These are phyloP conservation scores for Juglanconis sp. DNA, from an alignment of 2,329 filamentous ascomycete genomes.

Conservation along the genomic window DNA sequence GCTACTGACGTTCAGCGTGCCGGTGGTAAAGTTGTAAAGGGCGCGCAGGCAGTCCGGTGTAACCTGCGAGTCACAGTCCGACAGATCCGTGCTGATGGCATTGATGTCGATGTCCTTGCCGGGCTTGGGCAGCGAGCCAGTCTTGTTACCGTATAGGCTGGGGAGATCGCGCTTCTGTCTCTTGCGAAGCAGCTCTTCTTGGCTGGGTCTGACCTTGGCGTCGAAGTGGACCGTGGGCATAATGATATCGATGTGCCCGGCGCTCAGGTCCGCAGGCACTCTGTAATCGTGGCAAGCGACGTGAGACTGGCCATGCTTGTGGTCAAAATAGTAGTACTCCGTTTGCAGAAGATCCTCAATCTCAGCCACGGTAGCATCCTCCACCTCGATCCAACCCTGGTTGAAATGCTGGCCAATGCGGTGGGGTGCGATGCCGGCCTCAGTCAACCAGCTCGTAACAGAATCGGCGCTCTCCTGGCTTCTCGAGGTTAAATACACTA, in stretches of 20 bases:
- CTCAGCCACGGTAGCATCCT: slow-evolving; percentile 13
- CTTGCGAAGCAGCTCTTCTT: slow-evolving; percentile 8
- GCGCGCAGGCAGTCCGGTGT: slow-evolving; percentile 17
- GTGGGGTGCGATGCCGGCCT: slow-evolving; percentile 12
- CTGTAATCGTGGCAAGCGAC: slow-evolving; percentile 17
- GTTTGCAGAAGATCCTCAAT: slow-evolving; percentile 16
- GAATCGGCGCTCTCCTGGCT: slow-evolving; percentile 13
- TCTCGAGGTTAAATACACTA: neutral
- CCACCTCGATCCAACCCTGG: slow-evolving; percentile 16
- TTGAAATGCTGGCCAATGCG: slow-evolving; percentile 14
- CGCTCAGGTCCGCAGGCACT: slow-evolving; percentile 12
- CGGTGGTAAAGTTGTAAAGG: slow-evolving; percentile 12
- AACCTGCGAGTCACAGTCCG: slow-evolving; percentile 11
- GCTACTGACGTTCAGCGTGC: slow-evolving; percentile 9
- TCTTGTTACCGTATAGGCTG: slow-evolving; percentile 11
- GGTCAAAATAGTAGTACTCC: slow-evolving; percentile 15
- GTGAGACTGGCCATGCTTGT: slow-evolving; percentile 11
- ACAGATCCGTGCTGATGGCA: slow-evolving; percentile 9
- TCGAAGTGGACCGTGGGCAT: slow-evolving; percentile 17
- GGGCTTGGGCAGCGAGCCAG: slow-evolving; percentile 12
- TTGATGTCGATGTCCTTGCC: slow-evolving; percentile 11
- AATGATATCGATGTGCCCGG: slow-evolving; percentile 15
- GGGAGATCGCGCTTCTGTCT: slow-evolving; percentile 9
- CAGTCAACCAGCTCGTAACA: slow-evolving; percentile 11
- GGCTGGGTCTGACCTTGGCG: slow-evolving; percentile 1